These are phyloP conservation scores for Diaporthe amygdali DNA, from an alignment of 2,329 filamentous ascomycete genomes.

Conservation along the genomic window DNA sequence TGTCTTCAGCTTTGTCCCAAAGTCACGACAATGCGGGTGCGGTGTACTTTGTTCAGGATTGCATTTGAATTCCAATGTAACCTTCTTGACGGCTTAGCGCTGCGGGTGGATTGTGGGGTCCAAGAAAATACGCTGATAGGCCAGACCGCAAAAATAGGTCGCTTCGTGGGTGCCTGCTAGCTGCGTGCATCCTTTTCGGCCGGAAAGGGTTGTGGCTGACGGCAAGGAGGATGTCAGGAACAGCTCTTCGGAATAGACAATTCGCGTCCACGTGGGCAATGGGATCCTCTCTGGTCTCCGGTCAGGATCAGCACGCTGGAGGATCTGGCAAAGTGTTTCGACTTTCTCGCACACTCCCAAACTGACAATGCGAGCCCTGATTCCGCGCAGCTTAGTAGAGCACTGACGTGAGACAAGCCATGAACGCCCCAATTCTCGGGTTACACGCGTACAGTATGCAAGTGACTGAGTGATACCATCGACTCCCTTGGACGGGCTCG, in stretches of 20 bases:
- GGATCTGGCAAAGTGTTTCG: not conserved
- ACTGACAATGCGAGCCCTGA: not conserved
- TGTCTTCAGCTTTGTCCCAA: slow-evolving; percentile 5
- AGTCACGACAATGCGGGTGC: not conserved
- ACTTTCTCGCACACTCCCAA: not conserved
- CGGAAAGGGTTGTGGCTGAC: not conserved
- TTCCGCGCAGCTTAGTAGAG: not conserved
- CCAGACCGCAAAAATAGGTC: slow-evolving; percentile 2
- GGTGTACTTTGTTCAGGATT: not conserved
- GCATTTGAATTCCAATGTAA: slow-evolving; percentile 5
- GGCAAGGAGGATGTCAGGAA: not conserved
- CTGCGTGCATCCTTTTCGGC: not conserved
- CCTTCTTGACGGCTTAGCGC: slow-evolving; percentile 2
- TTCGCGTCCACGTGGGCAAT: not conserved
- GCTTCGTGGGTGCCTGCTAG: not conserved
- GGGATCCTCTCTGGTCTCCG: not conserved
- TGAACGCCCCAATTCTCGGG: not conserved
- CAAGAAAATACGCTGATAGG: slow-evolving; percentile 1
- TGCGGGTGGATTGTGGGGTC: slow-evolving; percentile 13
- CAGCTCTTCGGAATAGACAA: not conserved
- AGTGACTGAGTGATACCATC: not conserved
- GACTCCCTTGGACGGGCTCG: not conserved
- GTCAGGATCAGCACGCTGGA: not conserved
- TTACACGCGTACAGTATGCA: too few species aligned
- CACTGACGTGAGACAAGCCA: not conserved